Base-by-base conservation (phyloP, 805 yeast species). In the Starmerella gropengiesseri region DNA sequence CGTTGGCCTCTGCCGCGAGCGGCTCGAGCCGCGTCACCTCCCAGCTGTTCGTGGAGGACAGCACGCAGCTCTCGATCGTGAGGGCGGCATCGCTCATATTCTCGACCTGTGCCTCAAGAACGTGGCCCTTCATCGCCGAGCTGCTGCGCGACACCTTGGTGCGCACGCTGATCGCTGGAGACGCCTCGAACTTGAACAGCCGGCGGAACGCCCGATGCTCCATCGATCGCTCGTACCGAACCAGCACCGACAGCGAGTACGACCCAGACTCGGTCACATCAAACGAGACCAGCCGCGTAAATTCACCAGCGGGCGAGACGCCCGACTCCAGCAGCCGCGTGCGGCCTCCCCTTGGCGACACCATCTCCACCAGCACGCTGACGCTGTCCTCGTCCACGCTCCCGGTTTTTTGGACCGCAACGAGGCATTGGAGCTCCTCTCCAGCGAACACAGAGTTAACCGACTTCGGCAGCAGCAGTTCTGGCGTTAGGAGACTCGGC, bases 21-120 rank as follows among this genome's bases (percentile, higher is more conserved):
- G 31, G 34, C 37, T 32, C 21, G 12, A 49, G 41, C 14, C 45
- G 39, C 11, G 46, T 38, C 20, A 49, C 43, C 13, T 34, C 29
- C 57, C 58, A 58, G 12, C 53, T 55, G 17, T 52, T 44, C n/a
- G 45, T 35, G 8, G 60, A 50, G 20, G 51, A 37, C 27, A 60
- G 41, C 22, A 52, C 56, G 32, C 54, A 52, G 21, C 56, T 48
- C 41, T 58, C 63, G 26, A 62, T 47, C 4, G 51, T 50, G 47
- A 62, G 31, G 16, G 52, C 40, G 9, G 55, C 19, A 21, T 52
- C 57, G 16, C 61, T 48, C 16, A 55, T 34, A 44, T 62, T 62
- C 43, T 62, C 65, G 3, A 62, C 51, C 38, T 61, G 64, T 7
- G 63, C 55, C 48, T 61, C 63, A 7, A 62, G 41, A 4, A 52